These are phyloP conservation scores for Pachyrhizus erosus DNA, from an alignment of 306 rosid genomes.

Conservation along the genomic window DNA sequence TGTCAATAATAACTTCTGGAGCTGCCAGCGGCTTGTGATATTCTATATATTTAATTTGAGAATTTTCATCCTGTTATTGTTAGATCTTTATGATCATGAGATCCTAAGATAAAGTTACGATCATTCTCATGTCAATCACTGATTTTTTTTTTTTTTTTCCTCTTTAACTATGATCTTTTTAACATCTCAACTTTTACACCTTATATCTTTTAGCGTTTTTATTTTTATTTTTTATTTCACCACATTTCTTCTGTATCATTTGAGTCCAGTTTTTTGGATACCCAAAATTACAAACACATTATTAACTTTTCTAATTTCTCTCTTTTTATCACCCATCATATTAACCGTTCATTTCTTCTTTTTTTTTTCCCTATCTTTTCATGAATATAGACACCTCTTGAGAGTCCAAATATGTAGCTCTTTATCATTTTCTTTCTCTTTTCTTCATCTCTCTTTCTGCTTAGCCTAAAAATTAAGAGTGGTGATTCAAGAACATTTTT, in stretches of 20 bases:
- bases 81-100: neutral
- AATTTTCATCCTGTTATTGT: slow-evolving; percentile 11
- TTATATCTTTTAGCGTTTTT: neutral
- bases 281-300: too few species aligned
- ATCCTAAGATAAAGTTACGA: neutral
- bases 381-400: neutral
- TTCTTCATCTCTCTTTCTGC: neutral
- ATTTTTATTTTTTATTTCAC: neutral
- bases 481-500: neutral
- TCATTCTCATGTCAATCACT: neutral
- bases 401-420: neutral
- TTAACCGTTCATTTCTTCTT: too few species aligned
- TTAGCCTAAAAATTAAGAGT: neutral
- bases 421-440: neutral
- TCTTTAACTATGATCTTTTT: neutral
- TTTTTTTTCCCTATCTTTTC: neutral
- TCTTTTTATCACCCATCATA: too few species aligned
- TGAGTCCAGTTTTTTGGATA: too few species aligned
- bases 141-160: neutral
- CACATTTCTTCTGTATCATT: neutral
- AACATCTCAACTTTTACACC: neutral
- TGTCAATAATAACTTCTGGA: neutral
- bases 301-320: too few species aligned
- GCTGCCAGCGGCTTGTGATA: neutral
- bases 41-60: neutral